Evolutionary conservation across 495 filamentous ascomycete genomes (phyloP), one percentile per base, ranked within the genome.

Genomic region (Penicillium silybi): DNA sequence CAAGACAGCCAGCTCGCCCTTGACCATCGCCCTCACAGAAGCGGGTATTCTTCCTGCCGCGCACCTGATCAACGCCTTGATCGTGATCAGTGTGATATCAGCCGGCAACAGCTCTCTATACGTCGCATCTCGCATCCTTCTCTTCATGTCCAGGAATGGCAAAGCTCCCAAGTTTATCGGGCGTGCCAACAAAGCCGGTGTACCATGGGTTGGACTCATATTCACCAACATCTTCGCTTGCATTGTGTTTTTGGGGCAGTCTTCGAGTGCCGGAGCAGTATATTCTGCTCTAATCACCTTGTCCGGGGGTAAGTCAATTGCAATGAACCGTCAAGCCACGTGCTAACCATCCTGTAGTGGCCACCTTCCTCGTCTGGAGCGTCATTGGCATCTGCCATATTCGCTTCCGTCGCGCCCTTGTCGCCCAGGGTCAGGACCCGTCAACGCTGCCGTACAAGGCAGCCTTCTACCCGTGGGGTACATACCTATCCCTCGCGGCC

Each of bases 1-100:
- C 9, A 75, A 78, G 54, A 77, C 77, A 18, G 74, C 82, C 48
- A 84, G 82, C 34, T 90, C 87, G 2, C 88, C 87, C 6, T 89
- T 91, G 54, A 88, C 90, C 2, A 74, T 91, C 19, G 84, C 87
- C 9, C 82, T 87, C 46, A 66, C 79, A 50, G 74, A 82, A 41
- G 88, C 87, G 3, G 85, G 82, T 3, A 79, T 79, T 58, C 76
- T 86, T 53, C 86, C 87, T 56, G 80, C 81, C 39, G 80, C 81
- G 10, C 79, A 86, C 52, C 71, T 89, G 4, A 85, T 89, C 76
- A 89, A 89, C 57, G 84, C 78, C 26, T 77, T 89, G 48, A 88
- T 89, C 61, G 74, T 88, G 22, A 71, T 87, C 46, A 85, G 85
- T 23, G 82, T 83, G 47, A 72, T 87, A 25, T 85, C 80, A n/a